These are phyloP conservation scores for Neofusicoccum parvum DNA, from an alignment of 2,329 filamentous ascomycete genomes.

Conservation along the genomic window DNA sequence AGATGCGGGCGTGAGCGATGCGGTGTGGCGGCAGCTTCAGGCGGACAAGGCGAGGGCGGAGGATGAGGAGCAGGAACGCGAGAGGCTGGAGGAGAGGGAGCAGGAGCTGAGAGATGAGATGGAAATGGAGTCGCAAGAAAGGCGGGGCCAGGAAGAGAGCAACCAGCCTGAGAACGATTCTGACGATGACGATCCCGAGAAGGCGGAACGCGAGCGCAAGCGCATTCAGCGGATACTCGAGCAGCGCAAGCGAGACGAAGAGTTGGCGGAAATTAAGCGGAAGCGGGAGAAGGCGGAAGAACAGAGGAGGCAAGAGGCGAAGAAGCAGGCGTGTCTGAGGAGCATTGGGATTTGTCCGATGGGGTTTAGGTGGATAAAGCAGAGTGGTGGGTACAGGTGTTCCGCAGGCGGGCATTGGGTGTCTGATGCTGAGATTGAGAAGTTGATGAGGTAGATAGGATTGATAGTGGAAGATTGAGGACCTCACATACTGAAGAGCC, in stretches of 20 bases:
- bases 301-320: slow-evolving; percentile 38
- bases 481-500: too few relatives aligned
- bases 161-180: background rate
- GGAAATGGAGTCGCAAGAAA: background rate
- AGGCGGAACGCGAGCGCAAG: slow-evolving; percentile 25
- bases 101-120: slow-evolving; percentile 17
- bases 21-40: slow-evolving; percentile 6
- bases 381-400: slow-evolving; percentile 62
- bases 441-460: background rate
- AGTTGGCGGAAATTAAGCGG: slow-evolving; percentile 43
- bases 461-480: too few relatives aligned
- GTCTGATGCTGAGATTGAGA: slow-evolving; percentile 34
- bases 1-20: slow-evolving; percentile 12
- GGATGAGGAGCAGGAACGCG: slow-evolving; percentile 4
- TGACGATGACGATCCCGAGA: background rate
- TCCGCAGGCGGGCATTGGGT: slow-evolving; percentile 63
- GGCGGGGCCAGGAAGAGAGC: background rate
- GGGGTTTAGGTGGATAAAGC: slow-evolving; percentile 66
- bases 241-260: slow-evolving; percentile 30
- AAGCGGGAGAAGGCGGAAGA: slow-evolving; percentile 43
- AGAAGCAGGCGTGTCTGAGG: slow-evolving; percentile 52
- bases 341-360: slow-evolving; percentile 57
- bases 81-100: slow-evolving; percentile 17
- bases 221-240: slow-evolving; percentile 27
- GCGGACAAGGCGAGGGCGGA: slow-evolving; percentile 11